These are phyloP conservation scores for Cystobasidium pallidum DNA, from an alignment of 1,284 basidiomycete genomes.

Conservation along the genomic window DNA sequence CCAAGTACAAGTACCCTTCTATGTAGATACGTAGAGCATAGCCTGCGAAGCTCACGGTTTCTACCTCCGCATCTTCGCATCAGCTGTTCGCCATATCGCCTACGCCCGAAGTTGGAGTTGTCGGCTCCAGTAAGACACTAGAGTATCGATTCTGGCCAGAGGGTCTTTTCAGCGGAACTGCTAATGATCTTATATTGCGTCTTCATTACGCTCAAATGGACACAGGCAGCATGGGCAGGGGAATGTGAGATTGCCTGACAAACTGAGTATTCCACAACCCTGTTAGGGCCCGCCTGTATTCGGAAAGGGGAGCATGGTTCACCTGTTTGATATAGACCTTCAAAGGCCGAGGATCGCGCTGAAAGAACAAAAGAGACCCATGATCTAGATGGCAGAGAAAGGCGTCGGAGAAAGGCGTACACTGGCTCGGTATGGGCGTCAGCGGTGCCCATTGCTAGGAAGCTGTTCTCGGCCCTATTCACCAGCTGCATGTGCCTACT, in stretches of 20 bases:
- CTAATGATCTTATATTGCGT: too few relatives aligned
- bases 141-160: too few relatives aligned
- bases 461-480: too few relatives aligned
- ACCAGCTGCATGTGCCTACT: too few relatives aligned
- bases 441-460: constrained; percentile 59
- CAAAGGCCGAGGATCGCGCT: constrained; percentile 13
- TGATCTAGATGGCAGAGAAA: constrained; percentile 67
- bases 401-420: constrained; percentile 85
- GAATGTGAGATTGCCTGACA: constrained; percentile 3
- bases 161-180: too few relatives aligned
- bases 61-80: too few relatives aligned
- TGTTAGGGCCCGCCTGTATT: constrained; percentile 25
- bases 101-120: constrained; percentile 10
- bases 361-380: constrained; percentile 21
- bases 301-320: constrained; percentile 25
- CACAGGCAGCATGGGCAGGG: constrained; percentile 33
- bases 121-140: constrained; percentile 17
- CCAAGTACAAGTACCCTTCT: too few relatives aligned
- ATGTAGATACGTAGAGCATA: too few relatives aligned
- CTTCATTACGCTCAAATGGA: too few relatives aligned
- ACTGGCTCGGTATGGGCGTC: constrained; percentile 97
- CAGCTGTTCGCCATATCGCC: neutral
- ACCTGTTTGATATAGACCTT: constrained; percentile 26
- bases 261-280: neutral
- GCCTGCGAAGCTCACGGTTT: too few relatives aligned